Evolutionary conservation across 2,329 filamentous ascomycete genomes (phyloP).

Genomic region (Meredithiella fracta): DNA sequence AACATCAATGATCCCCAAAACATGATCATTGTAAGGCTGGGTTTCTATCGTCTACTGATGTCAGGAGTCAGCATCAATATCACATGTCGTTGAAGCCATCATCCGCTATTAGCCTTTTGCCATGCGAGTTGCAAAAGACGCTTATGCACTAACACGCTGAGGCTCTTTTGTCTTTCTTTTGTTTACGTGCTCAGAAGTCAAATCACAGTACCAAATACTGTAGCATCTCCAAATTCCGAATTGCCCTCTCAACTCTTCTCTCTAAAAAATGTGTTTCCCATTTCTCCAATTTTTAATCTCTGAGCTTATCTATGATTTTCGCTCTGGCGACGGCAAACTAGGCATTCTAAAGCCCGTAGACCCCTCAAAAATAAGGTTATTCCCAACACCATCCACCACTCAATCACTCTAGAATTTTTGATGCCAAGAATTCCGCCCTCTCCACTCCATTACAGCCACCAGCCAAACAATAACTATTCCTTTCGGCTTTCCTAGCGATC

Average conservation of each 20-base stretch:
- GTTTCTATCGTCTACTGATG: neutral
- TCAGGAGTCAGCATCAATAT: neutral
- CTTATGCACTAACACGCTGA: neutral
- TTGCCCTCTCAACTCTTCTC: neutral
- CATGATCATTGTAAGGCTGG: neutral
- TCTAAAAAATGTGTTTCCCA: neutral
- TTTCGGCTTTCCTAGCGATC: neutral
- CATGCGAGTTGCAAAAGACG: neutral
- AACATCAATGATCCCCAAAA: too few species aligned
- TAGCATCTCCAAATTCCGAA: neutral
- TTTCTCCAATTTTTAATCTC: too few species aligned
- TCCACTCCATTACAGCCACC: neutral
- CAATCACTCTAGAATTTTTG: neutral
- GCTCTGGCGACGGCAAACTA: too few species aligned
- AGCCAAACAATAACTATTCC: neutral
- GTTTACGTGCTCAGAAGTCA: neutral
- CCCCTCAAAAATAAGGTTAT: neutral
- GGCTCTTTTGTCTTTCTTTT: neutral
- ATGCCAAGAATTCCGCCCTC: neutral
- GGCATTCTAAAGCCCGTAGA: too few species aligned
- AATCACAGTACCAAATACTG: neutral
- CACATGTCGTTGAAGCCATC: neutral
- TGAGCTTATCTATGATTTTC: too few species aligned
- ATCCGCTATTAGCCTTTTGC: neutral
- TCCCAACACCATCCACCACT: neutral